These are phyloP conservation scores for Podospora pseudopauciseta DNA, from an alignment of 495 filamentous ascomycete species.

Conservation along the genomic window DNA sequence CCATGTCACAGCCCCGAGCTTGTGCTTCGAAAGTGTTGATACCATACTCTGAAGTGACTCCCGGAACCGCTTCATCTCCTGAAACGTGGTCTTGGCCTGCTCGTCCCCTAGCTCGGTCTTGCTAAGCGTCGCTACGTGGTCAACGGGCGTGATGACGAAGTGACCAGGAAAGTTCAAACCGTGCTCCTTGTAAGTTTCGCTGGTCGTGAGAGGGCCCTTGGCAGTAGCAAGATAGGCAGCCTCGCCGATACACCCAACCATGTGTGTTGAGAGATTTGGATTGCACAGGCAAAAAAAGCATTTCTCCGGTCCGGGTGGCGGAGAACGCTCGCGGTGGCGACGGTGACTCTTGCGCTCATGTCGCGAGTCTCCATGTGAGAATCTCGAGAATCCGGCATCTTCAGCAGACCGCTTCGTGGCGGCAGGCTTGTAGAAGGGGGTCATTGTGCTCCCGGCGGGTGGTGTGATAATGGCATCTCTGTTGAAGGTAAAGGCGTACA, in stretches of 20 bases:
- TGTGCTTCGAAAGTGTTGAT: constrained; percentile 46
- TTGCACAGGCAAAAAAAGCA: constrained; percentile 97
- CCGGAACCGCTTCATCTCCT: constrained; percentile 79
- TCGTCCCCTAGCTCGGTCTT: constrained; percentile 52
- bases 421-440: constrained; percentile 52
- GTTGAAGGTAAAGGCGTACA: constrained; percentile 86
- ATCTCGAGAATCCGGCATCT: constrained; percentile 59
- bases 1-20: constrained; percentile 81
- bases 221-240: constrained; percentile 86
- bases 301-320: constrained; percentile 66
- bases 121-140: constrained; percentile 56
- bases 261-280: constrained; percentile 73
- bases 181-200: constrained; percentile 55
- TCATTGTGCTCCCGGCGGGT: constrained; percentile 65
- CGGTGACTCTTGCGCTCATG: constrained; percentile 56
- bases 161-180: constrained; percentile 75
- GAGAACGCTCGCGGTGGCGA: constrained; percentile 40
- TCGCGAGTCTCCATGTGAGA: constrained; percentile 58
- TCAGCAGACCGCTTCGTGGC: constrained; percentile 59
- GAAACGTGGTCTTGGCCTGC: constrained; percentile 54
- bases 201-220: constrained; percentile 78
- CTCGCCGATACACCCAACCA: constrained; percentile 80
- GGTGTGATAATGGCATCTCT: constrained; percentile 52
- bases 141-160: constrained; percentile 84
- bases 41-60: constrained; percentile 68